Evolutionary conservation across 257 asterid species (phyloP), one percentile per base, ranked within the genome.

Genomic region (Galeopsis tetrahit): DNA sequence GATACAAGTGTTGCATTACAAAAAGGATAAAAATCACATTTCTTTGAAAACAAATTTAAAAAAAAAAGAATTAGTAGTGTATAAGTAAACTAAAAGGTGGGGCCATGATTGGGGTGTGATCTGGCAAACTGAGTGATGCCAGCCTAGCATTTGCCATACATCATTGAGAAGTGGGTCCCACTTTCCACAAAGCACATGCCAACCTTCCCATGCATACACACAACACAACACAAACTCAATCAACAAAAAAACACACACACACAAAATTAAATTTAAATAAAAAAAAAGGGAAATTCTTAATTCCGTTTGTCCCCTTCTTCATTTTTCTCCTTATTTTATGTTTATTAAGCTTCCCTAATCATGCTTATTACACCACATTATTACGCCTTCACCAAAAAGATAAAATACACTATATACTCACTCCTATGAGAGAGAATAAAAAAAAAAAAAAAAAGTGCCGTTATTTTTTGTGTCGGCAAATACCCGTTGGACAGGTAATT

Each of bases 41-140:
- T 21, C 0, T 21, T 21, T 21, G 28, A 21, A 21, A 21, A 21
- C 28, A 21, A 21, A 0, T 21, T 21, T 21, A 0, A 21, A 21
- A 21, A 21, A 56, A 7, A 2, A 8, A 5, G 2, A 56, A 56
- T 56, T 21, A 56, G 62, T 21, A 56, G 62, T 13, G 2, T 4
- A n/a, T 36, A 38, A 62, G 35, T 38, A 63, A 21, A 49, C 43
- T 32, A 31, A 6, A 0, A 33, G 53, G 73, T 69, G 82, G 84
- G 82, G 38, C 81, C 81, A 58, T 2, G 5, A 10, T 68, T 77
- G 86, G 91, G 91, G 79, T 78, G 85, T 89, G 97, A 91, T 87
- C 93, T 91, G 97, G 96, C 96, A 82, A 80, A 57, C 82, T 77
- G 72, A 87, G 89, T 89, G 91, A 85, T 82, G 95, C 92, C 96